Evolutionary conservation across 2,329 filamentous ascomycete genomes (phyloP).

Genomic region (Cladophialophora bantiana): DNA sequence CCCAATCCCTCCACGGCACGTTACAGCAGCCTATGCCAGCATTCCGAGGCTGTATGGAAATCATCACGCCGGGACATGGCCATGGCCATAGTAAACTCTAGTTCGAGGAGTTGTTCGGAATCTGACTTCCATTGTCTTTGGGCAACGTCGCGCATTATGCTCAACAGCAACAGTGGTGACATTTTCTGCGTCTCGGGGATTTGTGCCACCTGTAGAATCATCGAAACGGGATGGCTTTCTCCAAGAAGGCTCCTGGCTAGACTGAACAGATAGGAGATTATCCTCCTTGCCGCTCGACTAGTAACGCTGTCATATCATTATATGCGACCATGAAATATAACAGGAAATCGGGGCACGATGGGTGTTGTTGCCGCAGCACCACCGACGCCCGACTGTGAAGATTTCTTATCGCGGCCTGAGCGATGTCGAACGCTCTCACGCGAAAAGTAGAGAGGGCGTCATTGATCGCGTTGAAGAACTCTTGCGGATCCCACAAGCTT

Average conservation of each 20-base stretch:
- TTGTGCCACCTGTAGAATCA: constrained; percentile 11
- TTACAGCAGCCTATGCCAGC: not conserved
- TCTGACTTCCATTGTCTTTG: not conserved
- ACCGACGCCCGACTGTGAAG: not conserved
- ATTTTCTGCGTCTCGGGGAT: not conserved
- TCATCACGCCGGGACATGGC: not conserved
- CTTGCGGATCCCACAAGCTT: too few species aligned
- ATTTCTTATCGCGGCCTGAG: not conserved
- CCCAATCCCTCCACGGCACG: not conserved
- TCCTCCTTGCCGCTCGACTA: not conserved
- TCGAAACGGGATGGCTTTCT: constrained; percentile 17
- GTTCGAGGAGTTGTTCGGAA: not conserved
- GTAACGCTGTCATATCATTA: too few species aligned
- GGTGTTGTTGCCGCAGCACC: constrained; percentile 1
- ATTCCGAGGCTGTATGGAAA: not conserved
- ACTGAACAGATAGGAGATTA: constrained; percentile 6
- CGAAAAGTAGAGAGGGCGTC: not conserved
- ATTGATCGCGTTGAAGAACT: not conserved
- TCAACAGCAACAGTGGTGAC: not conserved
- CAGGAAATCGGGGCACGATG: not conserved
- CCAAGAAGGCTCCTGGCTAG: constrained; percentile 16
- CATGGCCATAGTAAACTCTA: not conserved
- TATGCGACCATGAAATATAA: not conserved
- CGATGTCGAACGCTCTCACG: rapidly evolving
- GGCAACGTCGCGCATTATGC: constrained; percentile 9